Evolutionary conservation across 1,284 basidiomycete species (phyloP).

Genomic region (Leccinum variabile): DNA sequence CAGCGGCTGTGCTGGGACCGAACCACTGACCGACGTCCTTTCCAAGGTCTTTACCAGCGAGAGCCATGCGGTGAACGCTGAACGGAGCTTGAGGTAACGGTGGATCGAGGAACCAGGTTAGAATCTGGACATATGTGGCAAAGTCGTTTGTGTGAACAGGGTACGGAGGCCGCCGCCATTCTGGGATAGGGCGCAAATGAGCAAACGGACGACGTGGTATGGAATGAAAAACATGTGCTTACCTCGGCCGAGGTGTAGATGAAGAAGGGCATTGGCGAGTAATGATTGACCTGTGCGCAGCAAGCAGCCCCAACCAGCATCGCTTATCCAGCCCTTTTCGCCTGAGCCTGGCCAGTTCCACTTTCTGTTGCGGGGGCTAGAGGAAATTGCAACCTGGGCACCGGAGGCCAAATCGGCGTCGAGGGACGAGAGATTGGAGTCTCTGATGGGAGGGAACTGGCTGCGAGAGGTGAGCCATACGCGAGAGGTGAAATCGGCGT

Average conservation of each 20-base stretch:
- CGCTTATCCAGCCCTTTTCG: slow-evolving; percentile 86
- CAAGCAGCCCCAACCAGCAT: slow-evolving; percentile 99
- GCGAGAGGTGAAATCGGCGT: slow-evolving; percentile 85
- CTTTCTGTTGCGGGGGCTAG: slow-evolving; percentile 41
- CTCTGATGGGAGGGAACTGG: slow-evolving; percentile 81
- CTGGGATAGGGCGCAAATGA: slow-evolving; percentile 41
- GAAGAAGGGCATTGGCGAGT: slow-evolving; percentile 85
- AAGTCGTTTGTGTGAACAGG: slow-evolving; percentile 59
- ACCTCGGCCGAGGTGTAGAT: slow-evolving; percentile 87
- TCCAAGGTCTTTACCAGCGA: slow-evolving; percentile 92
- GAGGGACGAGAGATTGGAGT: slow-evolving; percentile 60
- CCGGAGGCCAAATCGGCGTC: slow-evolving; percentile 35
- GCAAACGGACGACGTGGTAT: background rate
- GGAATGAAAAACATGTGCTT: slow-evolving; percentile 33
- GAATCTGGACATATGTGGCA: slow-evolving; percentile 81
- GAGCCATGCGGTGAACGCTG: slow-evolving; percentile 94
- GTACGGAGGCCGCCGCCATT: slow-evolving; percentile 77
- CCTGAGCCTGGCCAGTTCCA: slow-evolving; percentile 53
- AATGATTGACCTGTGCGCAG: slow-evolving; percentile 91
- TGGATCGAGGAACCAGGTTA: slow-evolving; percentile 95
- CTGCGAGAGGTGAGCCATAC: slow-evolving; percentile 94
- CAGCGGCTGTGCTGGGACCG: slow-evolving; percentile 94
- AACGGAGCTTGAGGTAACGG: slow-evolving; percentile 89
- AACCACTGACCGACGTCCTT: slow-evolving; percentile 98
- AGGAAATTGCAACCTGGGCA: slow-evolving; percentile 22